Percentiles rank a stretch among this genome's conserved stretches.
These are phyloP conservation scores for Pseudogymnoascus sp. DNA, from an alignment of 2,329 filamentous ascomycete species.

Conservation along the genomic window DNA sequence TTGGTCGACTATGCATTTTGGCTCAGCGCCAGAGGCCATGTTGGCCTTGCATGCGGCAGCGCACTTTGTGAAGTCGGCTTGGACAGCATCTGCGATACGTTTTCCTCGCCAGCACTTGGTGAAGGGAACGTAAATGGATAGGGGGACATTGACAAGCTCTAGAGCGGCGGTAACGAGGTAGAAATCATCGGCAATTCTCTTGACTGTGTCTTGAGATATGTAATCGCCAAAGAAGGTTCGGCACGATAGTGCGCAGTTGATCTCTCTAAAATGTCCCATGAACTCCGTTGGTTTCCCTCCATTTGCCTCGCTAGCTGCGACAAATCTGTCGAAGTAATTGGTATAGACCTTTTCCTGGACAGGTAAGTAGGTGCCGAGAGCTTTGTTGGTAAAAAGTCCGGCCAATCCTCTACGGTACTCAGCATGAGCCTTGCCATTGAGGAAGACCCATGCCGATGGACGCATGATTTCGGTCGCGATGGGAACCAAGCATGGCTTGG, in stretches of 20 bases:
- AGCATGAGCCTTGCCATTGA: conserved; percentile 66
- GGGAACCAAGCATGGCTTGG: conserved; percentile 72
- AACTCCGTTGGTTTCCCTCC: conserved; percentile 52
- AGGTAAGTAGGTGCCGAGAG: conserved; percentile 62
- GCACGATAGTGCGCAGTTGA: conserved; percentile 71
- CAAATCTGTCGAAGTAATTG: conserved; percentile 61
- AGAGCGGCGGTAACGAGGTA: conserved; percentile 70
- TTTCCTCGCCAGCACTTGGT: conserved; percentile 73
- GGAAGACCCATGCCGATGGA: conserved; percentile 68
- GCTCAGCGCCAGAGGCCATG: conserved; percentile 59
- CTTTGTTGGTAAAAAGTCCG: conserved; percentile 64
- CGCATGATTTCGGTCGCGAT: conserved; percentile 66
- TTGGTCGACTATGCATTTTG: conserved; percentile 67
- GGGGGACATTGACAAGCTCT: conserved; percentile 70
- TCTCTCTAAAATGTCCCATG: conserved; percentile 66
- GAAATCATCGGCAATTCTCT: conserved; percentile 71
- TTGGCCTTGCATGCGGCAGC: conserved; percentile 62
- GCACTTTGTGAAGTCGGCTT: conserved; percentile 62
- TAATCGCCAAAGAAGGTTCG: conserved; percentile 75
- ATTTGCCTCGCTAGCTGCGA: conserved; percentile 46
- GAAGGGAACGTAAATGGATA: conserved; percentile 61
- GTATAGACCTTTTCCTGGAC: conserved; percentile 65
- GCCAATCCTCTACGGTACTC: conserved; percentile 72
- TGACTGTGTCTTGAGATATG: conserved; percentile 61
- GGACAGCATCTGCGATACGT: conserved; percentile 62